Base-by-base conservation (phyloP, 306 rosid genomes). In the Castanospermum australe region DNA sequence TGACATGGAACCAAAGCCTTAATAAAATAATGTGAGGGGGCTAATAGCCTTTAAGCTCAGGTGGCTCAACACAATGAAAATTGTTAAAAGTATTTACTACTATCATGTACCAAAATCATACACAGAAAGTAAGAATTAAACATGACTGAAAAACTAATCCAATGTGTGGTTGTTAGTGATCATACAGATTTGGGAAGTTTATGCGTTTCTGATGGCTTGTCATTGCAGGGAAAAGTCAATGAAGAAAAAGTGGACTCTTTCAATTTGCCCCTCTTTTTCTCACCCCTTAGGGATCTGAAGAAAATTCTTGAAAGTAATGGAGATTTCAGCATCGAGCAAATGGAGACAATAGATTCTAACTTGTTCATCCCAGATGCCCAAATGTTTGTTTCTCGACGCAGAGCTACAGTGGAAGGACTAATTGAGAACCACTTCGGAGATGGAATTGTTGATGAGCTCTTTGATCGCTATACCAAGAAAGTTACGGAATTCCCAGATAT, bases 161-260 rank as follows among this genome's bases (percentile, higher is more conserved):
- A 70, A 51, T 32, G 20, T n/a, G n/a, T 33, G 22, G 11, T 32
- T 36, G 1, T 8, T 18, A 0, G 33, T 64, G 48, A 38, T 38
- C 17, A 30, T 61, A 10, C 17, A 20, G 28, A 65, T 38, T 39
- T 17, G 14, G 10, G 15, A 2, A 6, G 28, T 21, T 65, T 28
- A 28, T 28, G 32, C 3, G 5, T 68, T 25, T 18, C 48, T 38
- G 24, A 57, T 47, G 30, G 22, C 8, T n/a, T n/a, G 17, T 59
- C 5, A 47, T 64, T 76, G 76, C 48, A 83, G 83, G 81, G 84
- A 18, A 57, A 73, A 20, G 68, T 83, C 5, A 62, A 24, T 38
- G 87, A 79, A 73, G 81, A 74, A 62, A 75, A 79, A 25, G 82
- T 84, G 82, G 79, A 84, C 52, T 22, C 54, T 24, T 84, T 80